Percentiles rank a stretch among this genome's conserved stretches.
Conservation (phyloP, 768 basidiomycete species). For the Russula brevipes region DNA sequence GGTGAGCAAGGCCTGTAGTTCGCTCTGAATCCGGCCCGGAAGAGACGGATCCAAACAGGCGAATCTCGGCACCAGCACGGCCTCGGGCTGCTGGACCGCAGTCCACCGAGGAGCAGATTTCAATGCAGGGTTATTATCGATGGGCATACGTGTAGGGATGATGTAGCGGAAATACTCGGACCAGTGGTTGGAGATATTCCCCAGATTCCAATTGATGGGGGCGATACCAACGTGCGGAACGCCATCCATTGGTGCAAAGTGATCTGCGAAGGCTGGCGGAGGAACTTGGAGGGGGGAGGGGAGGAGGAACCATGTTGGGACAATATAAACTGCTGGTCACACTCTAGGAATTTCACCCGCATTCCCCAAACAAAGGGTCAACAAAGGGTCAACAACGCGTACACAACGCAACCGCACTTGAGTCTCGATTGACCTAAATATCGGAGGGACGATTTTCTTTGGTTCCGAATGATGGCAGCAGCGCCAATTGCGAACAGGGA, state of each 20-base stretch:
- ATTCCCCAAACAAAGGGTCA: not conserved
- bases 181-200: constrained; percentile 15
- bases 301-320: not conserved
- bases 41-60: constrained; percentile 11
- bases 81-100: constrained; percentile 8
- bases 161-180: constrained; percentile 9
- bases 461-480: not conserved
- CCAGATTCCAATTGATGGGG: constrained; percentile 7
- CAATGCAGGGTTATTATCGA: not conserved
- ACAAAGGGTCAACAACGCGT: constrained; percentile 4
- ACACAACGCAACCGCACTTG: not conserved
- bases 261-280: not conserved
- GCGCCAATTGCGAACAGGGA: not conserved
- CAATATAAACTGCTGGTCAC: not conserved
- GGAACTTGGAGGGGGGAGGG: not conserved
- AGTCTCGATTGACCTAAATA: not conserved
- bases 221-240: not conserved
- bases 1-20: constrained; percentile 5
- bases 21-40: constrained; percentile 1
- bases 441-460: not conserved
- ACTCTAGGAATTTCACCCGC: not conserved
- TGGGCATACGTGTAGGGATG: constrained; percentile 9
- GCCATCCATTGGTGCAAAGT: not conserved
- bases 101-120: constrained; percentile 13
- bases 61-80: not conserved